A percentile compares a stretch with the other conserved stretches of the same genome.
Conservation (phyloP, 2,329 filamentous ascomycete genomes). For the Diplodia corticola region DNA sequence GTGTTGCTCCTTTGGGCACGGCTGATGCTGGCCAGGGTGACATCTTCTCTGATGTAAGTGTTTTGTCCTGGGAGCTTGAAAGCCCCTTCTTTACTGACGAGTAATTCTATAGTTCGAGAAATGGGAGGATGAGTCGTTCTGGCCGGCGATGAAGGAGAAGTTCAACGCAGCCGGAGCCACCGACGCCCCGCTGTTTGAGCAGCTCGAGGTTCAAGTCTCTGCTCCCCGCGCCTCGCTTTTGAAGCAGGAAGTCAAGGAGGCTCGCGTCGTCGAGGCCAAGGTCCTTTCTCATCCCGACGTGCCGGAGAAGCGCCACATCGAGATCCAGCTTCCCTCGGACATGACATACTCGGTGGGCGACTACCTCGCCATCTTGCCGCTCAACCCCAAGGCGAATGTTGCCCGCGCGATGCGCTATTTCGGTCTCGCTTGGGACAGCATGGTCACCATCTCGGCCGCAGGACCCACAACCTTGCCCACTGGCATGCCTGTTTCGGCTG, state of each 20-base stretch:
- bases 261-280: conserved; percentile 36
- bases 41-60: conserved; percentile 38
- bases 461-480: conserved; percentile 68
- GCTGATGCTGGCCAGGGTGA: conserved; percentile 42
- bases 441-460: conserved; percentile 59
- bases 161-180: conserved; percentile 29
- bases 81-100: neutral
- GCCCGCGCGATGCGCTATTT: conserved; percentile 65
- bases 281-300: conserved; percentile 33
- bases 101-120: conserved; percentile 35
- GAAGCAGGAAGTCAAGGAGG: conserved; percentile 41
- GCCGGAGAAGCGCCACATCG: conserved; percentile 29
- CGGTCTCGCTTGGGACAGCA: conserved; percentile 67
- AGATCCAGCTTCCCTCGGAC: conserved; percentile 39
- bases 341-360: conserved; percentile 71
- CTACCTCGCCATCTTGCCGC: conserved; percentile 71
- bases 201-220: conserved; percentile 37
- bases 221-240: conserved; percentile 38
- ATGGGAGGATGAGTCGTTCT: conserved; percentile 42
- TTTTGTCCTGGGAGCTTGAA: neutral
- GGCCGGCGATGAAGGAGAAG: conserved; percentile 38
- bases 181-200: conserved; percentile 28
- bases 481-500: conserved; percentile 60
- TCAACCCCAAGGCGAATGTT: conserved; percentile 66
- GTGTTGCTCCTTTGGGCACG: conserved; percentile 35